phyloP scores from a whole-genome alignment of 2,329 filamentous ascomycete species.

The Chaetomiaceae sp. region DNA sequence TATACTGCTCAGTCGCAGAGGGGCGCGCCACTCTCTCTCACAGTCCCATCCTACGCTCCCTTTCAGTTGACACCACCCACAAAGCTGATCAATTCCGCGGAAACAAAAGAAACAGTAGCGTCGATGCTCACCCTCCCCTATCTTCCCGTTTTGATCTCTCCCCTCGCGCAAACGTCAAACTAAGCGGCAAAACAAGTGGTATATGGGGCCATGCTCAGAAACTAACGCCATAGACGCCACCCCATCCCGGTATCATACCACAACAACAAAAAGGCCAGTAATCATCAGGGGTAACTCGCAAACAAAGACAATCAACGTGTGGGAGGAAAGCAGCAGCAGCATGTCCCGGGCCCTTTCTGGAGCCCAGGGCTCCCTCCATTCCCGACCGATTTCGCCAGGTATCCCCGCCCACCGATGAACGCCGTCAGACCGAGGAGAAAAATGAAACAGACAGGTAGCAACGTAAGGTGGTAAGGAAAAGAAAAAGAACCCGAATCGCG shows the following conservation, averaged over 20 bases:
- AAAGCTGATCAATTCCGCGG: too few species aligned
- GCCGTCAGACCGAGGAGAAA: background rate
- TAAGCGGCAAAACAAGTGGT: constrained; percentile 8
- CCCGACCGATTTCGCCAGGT: background rate
- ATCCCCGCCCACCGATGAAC: constrained; percentile 2
- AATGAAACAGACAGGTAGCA: background rate
- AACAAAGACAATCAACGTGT: background rate
- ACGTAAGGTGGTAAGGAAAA: background rate
- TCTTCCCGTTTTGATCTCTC: background rate
- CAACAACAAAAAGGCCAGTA: background rate
- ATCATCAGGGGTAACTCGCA: background rate
- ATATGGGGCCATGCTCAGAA: constrained; percentile 8
- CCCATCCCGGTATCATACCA: constrained; percentile 8
- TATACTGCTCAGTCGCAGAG: too few species aligned
- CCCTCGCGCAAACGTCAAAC: background rate
- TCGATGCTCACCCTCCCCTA: background rate
- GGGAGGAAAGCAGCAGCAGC: too few species aligned
- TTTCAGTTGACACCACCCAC: too few species aligned
- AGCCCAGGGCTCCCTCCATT: background rate
- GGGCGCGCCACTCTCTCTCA: too few species aligned
- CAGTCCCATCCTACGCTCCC: too few species aligned
- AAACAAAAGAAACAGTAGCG: too few species aligned
- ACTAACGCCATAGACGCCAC: constrained; percentile 8
- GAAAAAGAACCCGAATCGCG: background rate
- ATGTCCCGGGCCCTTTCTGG: too few species aligned